Conservation (phyloP, 2,329 filamentous ascomycete genomes). For the Beauveria caledonica region DNA sequence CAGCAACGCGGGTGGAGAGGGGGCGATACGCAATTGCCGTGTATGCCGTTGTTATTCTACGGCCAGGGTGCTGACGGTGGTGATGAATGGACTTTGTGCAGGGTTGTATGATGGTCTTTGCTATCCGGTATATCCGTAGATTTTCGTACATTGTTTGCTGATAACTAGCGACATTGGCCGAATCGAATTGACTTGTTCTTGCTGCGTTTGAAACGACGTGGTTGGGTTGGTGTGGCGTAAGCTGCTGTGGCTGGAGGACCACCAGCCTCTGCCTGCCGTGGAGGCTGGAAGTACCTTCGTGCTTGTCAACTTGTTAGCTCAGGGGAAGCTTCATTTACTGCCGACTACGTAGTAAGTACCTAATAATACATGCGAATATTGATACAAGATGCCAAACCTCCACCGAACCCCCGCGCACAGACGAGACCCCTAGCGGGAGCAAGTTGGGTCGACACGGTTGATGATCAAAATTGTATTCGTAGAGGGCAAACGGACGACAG, state of each 20-base stretch:
- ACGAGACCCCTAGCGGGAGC: background rate
- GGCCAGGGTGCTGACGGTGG: background rate
- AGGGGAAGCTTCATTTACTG: background rate
- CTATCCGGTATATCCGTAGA: background rate
- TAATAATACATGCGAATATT: background rate
- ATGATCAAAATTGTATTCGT: no score
- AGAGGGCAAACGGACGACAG: no score
- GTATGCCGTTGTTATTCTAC: no score
- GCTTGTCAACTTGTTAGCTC: background rate
- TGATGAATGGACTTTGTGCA: background rate
- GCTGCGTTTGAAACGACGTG: background rate
- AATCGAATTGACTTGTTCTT: background rate
- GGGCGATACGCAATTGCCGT: background rate
- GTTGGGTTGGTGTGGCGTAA: no score
- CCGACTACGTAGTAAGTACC: no score
- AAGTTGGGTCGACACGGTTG: no score
- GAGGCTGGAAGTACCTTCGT: background rate
- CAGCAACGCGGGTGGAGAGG: background rate
- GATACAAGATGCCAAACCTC: background rate
- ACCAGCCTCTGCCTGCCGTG: no score
- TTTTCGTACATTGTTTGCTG: background rate
- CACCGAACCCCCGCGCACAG: background rate
- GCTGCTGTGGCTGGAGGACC: no score
- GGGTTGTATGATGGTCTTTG: background rate
- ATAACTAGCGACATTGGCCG: no score